Percentiles rank a stretch among this genome's conserved stretches.
phyloP scores from a whole-genome alignment of 2,329 filamentous ascomycete genomes.

The Exophiala phaeomuriformis region DNA sequence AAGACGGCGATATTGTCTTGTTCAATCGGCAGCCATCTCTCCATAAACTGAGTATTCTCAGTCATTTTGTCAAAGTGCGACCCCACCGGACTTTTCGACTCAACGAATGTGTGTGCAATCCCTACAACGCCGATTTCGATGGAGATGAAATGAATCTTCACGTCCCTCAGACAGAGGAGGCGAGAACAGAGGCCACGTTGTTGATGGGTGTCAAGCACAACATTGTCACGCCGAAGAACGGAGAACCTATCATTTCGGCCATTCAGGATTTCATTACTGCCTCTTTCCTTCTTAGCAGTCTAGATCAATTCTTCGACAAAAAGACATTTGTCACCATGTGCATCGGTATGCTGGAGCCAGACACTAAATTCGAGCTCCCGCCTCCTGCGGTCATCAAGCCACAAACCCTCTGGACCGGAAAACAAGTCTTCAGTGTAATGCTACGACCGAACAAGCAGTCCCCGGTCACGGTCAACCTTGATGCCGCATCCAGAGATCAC shows the following conservation, averaged over 20 bases:
- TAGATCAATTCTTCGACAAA: conserved; percentile 87
- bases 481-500: conserved; percentile 81
- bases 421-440: conserved; percentile 88
- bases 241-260: conserved; percentile 95
- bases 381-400: conserved; percentile 82
- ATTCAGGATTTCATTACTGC: conserved; percentile 99
- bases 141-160: conserved; percentile 99
- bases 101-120: conserved; percentile 96
- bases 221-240: conserved; percentile 89
- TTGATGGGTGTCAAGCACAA: conserved; percentile 99
- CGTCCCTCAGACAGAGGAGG: conserved; percentile 95
- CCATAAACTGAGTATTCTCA: conserved; percentile 98
- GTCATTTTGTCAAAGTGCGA: conserved; percentile 84
- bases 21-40: conserved; percentile 98
- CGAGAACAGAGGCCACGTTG: conserved; percentile 86
- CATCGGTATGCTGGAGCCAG: conserved; percentile 83
- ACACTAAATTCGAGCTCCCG: conserved; percentile 72
- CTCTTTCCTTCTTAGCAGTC: conserved; percentile 81
- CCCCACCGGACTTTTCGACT: conserved; percentile 94
- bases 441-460: conserved; percentile 83
- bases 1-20: conserved; percentile 90
- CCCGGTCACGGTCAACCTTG: conserved; percentile 78
- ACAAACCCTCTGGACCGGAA: conserved; percentile 85
- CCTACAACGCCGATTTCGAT: conserved; percentile 98
- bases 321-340: conserved; percentile 84